Conservation (phyloP, 2,329 filamentous ascomycete species). For the Penicillium sp. region DNA sequence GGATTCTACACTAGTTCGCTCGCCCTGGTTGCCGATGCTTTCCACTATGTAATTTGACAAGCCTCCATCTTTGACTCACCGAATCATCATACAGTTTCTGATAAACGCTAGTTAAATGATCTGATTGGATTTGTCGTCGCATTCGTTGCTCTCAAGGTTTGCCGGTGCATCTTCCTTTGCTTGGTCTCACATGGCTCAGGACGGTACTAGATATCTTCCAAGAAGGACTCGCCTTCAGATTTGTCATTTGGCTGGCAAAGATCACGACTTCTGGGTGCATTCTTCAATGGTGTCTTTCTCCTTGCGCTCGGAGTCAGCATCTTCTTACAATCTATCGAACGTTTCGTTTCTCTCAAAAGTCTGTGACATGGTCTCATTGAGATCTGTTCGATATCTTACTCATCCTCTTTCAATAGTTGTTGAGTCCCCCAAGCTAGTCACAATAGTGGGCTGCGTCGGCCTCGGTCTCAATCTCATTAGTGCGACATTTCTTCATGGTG, state of each 20-base stretch:
- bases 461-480: background rate
- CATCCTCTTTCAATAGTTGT: background rate
- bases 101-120: background rate
- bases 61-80: background rate
- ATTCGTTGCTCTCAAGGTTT: background rate
- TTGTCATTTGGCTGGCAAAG: conserved; percentile 67
- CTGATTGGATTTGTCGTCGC: background rate
- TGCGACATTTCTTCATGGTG: background rate
- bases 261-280: conserved; percentile 63
- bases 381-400: background rate
- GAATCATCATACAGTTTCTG: background rate
- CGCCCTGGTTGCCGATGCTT: background rate
- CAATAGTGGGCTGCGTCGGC: background rate
- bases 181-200: background rate
- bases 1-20: background rate
- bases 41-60: background rate
- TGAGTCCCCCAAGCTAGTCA: background rate
- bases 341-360: conserved; percentile 35
- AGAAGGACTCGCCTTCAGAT: conserved; percentile 50
- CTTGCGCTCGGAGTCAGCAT: conserved; percentile 65
- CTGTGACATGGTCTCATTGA: background rate
- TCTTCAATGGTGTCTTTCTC: conserved; percentile 70
- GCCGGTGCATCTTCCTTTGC: background rate
- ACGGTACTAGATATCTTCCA: conserved; percentile 43
- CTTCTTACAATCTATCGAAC: conserved; percentile 62